Base-by-base conservation (phyloP, 495 filamentous ascomycete species). In the Hyaloscypha hepaticicola region DNA sequence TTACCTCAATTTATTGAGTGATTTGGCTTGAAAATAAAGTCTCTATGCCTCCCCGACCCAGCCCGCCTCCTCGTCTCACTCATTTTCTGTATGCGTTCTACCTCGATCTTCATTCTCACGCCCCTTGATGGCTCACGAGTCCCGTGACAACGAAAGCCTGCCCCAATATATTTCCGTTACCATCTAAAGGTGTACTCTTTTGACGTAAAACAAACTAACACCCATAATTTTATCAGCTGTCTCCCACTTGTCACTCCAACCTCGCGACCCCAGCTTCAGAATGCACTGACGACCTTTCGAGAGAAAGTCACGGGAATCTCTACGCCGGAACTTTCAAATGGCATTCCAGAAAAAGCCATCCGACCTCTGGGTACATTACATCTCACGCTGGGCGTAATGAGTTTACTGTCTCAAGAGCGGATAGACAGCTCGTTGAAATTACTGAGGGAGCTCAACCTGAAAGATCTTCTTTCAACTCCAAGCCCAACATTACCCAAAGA, bases 381-480 rank as follows among this genome's bases (percentile, higher is more conserved):
- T 75, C 77, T 96, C 2, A 97, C 94, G 1, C 75, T 97, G 7
- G 93, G 92, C 1, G 91, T 96, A 3, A 92, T 97, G 88, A 90
- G 85, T 64, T 83, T 97, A 11, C 72, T 82, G 1, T 82, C 74
- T 0, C 73, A 76, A 19, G 80, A 85, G 48, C 75, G 79, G 0
- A 68, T 96, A 0, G 79, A 86, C 5, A 78, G 79, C 48, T 92
- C 90, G 0, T 69, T 83, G 24, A 66, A 74, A 1, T 74, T 90
- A 25, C 77, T 96, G 22, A 70, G 76, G 12, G 70, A 72, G 4
- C 70, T 93, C 5, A 77, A 88, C 66, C 69, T 90, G 16, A 66
- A 60, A 12, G 69, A 74, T 25, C 69, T 93, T 27, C 75, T 91
- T 27, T 27, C 27, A 16, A 31, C 11, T 48, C 1, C 7, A 27